phyloP scores from a whole-genome alignment of 345 rosid species.

The Excoecaria agallocha region DNA sequence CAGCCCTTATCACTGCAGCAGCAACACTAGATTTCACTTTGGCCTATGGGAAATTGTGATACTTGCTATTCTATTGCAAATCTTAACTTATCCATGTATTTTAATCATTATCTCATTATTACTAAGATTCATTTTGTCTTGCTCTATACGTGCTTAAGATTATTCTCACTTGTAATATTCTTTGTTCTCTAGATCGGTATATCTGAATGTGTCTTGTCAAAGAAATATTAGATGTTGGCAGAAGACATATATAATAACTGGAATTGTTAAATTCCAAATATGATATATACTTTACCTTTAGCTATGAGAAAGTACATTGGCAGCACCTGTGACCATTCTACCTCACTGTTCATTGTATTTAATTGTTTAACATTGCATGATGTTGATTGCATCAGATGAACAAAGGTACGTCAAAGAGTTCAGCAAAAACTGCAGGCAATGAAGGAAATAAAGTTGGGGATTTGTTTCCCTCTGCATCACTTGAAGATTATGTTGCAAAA shows the following conservation, averaged over 20 bases:
- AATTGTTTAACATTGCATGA: background rate
- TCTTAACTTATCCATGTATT: background rate
- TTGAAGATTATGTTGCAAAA: conserved; percentile 64
- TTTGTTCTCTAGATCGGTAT: background rate
- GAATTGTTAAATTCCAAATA: background rate
- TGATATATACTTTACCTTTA: background rate
- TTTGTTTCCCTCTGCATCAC: conserved; percentile 64
- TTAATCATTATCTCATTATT: background rate
- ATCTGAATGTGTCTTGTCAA: background rate
- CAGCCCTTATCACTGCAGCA: background rate
- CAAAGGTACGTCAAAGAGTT: conserved; percentile 43
- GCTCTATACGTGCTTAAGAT: background rate
- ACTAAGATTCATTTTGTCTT: background rate
- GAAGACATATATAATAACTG: background rate
- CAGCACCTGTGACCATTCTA: background rate
- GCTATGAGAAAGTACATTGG: background rate
- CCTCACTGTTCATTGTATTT: background rate
- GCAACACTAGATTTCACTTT: background rate
- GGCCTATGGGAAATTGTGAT: background rate
- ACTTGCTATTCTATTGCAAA: background rate
- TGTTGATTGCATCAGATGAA: conserved; percentile 55
- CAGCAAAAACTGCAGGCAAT: conserved; percentile 36
- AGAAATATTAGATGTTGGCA: background rate
- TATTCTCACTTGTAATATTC: background rate
- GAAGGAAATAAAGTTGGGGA: conserved; percentile 73